These are phyloP conservation scores for Fusarium drepaniforme DNA, from an alignment of 2,329 filamentous ascomycete genomes.

Conservation along the genomic window DNA sequence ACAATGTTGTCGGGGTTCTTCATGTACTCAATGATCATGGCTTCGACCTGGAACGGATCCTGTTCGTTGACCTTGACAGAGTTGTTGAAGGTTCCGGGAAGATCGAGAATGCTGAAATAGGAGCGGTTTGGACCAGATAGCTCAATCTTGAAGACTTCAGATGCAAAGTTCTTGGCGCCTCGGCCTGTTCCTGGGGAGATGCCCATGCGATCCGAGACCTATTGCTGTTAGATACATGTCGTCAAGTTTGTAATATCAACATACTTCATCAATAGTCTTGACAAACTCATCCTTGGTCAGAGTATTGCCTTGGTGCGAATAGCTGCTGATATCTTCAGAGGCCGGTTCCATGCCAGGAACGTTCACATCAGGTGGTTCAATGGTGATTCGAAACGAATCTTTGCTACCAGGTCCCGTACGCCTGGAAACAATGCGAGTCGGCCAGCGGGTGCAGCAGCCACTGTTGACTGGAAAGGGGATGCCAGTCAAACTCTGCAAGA, in stretches of 20 bases:
- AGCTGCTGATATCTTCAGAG: slow-evolving; percentile 32
- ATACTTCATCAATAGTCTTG: slow-evolving; percentile 48
- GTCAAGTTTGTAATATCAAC: neutral
- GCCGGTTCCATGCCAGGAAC: slow-evolving; percentile 37
- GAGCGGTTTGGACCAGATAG: slow-evolving; percentile 51
- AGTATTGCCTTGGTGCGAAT: slow-evolving; percentile 33
- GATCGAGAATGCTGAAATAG: slow-evolving; percentile 53
- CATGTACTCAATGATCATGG: slow-evolving; percentile 53
- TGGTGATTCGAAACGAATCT: slow-evolving; percentile 48
- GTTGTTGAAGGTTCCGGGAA: slow-evolving; percentile 50
- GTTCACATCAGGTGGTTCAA: slow-evolving; percentile 44
- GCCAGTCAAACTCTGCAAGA: slow-evolving; percentile 52
- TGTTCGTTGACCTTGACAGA: slow-evolving; percentile 41
- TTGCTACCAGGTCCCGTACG: slow-evolving; percentile 45
- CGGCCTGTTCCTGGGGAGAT: slow-evolving; percentile 40
- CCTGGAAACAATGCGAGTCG: slow-evolving; percentile 52
- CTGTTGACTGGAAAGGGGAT: slow-evolving; percentile 52
- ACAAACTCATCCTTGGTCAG: slow-evolving; percentile 47
- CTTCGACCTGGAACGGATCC: slow-evolving; percentile 46
- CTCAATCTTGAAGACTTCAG: slow-evolving; percentile 53
- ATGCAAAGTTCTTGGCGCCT: slow-evolving; percentile 51
- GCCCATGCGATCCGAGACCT: slow-evolving; percentile 48
- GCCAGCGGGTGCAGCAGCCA: slow-evolving; percentile 52
- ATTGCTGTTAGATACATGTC: neutral
- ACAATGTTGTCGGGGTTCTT: slow-evolving; percentile 51